A percentile compares a stretch with the other conserved stretches of the same genome.
These are phyloP conservation scores for Hyphopichia buzzinii DNA, from an alignment of 1,139 yeast species.

Conservation along the genomic window DNA sequence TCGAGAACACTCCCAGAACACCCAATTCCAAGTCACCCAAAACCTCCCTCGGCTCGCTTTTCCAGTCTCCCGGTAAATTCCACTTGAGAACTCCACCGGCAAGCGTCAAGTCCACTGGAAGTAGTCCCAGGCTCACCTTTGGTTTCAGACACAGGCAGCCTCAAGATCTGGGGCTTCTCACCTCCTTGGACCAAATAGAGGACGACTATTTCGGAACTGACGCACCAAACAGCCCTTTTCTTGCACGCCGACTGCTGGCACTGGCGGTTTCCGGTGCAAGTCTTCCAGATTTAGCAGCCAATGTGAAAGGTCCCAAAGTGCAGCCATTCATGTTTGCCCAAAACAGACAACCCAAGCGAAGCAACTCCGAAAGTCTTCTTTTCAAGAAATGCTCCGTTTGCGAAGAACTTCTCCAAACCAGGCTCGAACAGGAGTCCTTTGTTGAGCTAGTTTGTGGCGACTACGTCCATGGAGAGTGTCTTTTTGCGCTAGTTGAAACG, in stretches of 20 bases:
- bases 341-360: constrained; percentile 10
- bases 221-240: not conserved
- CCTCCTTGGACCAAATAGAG: constrained; percentile 1
- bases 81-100: not conserved
- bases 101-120: not conserved
- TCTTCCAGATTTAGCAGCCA: not conserved
- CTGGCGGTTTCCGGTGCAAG: not conserved
- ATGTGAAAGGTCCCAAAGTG: constrained; percentile 24
- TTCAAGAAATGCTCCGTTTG: constrained; percentile 32
- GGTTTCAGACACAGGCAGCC: not conserved
- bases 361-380: constrained; percentile 2
- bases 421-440: constrained; percentile 31
- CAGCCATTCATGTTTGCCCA: constrained; percentile 23
- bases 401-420: constrained; percentile 31
- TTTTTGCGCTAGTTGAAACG: constrained; percentile 17
- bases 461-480: constrained; percentile 38
- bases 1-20: not conserved
- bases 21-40: not conserved
- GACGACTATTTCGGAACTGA: not conserved
- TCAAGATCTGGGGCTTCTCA: not conserved
- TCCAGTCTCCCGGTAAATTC: not conserved
- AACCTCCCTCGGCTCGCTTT: not conserved
- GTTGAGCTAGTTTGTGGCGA: constrained; percentile 39
- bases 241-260: not conserved
- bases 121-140: not conserved